Percentiles rank a stretch among this genome's conserved stretches.
Conservation (phyloP, 495 filamentous ascomycete genomes). For the Hamigera avellanea region DNA sequence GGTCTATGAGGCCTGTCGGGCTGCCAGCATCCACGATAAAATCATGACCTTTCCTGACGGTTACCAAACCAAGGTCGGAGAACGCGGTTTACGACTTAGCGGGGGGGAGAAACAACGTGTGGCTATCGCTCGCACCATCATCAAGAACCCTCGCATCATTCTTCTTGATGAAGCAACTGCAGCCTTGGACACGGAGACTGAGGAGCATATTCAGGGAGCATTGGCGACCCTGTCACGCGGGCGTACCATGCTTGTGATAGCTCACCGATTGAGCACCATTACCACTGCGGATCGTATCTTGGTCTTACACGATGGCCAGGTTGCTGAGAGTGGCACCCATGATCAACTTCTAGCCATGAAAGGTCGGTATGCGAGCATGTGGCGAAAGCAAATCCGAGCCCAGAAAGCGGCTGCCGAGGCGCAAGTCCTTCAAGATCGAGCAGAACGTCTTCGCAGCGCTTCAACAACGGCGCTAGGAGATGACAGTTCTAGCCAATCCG, state of each 20-base stretch:
- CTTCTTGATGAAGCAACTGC: conserved; percentile 95
- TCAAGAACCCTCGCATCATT: conserved; percentile 93
- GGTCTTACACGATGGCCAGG: conserved; percentile 74
- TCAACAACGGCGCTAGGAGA: conserved; percentile 25
- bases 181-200: conserved; percentile 88
- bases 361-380: conserved; percentile 84
- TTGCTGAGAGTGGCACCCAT: conserved; percentile 80
- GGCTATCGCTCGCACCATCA: conserved; percentile 89
- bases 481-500: conserved; percentile 42
- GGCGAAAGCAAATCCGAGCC: conserved; percentile 87
- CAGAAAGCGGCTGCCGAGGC: conserved; percentile 73
- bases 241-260: conserved; percentile 76
- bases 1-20: conserved; percentile 77
- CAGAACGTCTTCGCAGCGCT: conserved; percentile 33
- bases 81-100: conserved; percentile 83
- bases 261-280: conserved; percentile 89
- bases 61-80: conserved; percentile 87
- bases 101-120: conserved; percentile 96
- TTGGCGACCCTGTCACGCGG: conserved; percentile 67
- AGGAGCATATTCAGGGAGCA: conserved; percentile 88
- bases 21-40: conserved; percentile 92
- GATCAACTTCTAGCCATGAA: conserved; percentile 65
- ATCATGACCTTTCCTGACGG: conserved; percentile 88
- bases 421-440: conserved; percentile 39
- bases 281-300: conserved; percentile 90